phyloP scores from a whole-genome alignment of 169 alveolate species.

The Plasmodium relictum region DNA sequence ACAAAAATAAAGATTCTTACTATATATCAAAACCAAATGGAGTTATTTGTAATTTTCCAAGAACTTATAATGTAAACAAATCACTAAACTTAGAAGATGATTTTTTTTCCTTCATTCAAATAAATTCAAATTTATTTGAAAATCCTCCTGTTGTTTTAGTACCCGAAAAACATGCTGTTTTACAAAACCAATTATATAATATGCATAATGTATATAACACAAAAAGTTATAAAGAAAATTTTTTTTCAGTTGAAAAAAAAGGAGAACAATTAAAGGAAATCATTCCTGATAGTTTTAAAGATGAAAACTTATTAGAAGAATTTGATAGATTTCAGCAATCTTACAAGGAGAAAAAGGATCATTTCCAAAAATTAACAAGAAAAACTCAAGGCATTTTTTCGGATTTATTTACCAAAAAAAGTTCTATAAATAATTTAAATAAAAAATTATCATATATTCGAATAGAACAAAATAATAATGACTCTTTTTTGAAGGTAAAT shows the following conservation, averaged over 20 bases:
- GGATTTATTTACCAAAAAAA: conserved; percentile 27
- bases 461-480: conserved; percentile 11
- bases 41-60: conserved; percentile 51
- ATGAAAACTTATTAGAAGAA: background rate
- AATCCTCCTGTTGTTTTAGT: conserved; percentile 60
- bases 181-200: conserved; percentile 38
- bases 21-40: conserved; percentile 73
- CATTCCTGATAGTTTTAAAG: background rate
- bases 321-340: conserved; percentile 27
- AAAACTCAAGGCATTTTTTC: conserved; percentile 48
- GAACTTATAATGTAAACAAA: conserved; percentile 32
- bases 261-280: background rate
- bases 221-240: conserved; percentile 25
- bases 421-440: conserved; percentile 16
- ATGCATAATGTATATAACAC: conserved; percentile 54
- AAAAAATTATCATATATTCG: conserved; percentile 24
- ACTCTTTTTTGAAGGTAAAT: conserved; percentile 9
- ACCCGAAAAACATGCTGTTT: conserved; percentile 46
- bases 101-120: conserved; percentile 34
- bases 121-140: conserved; percentile 27
- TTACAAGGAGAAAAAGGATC: conserved; percentile 28
- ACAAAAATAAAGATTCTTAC: conserved; percentile 39
- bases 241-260: conserved; percentile 1
- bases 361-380: conserved; percentile 17
- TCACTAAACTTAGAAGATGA: conserved; percentile 23